Conservation (phyloP, 352 stramenopile species). For the Saprolegnia diclina region DNA sequence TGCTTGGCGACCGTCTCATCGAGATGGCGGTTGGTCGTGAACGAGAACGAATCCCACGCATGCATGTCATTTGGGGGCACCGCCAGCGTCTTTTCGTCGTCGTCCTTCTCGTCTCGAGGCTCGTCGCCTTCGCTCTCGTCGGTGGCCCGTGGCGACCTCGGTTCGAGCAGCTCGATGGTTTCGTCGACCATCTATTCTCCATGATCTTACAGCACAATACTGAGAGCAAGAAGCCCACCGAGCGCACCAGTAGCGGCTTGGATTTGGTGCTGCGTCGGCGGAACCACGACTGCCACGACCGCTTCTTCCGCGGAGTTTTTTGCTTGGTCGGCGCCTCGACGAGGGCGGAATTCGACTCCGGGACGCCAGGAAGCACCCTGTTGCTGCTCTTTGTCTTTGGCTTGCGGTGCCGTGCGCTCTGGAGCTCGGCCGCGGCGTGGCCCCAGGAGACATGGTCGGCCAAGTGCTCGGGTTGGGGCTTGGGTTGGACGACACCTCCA, state of each 20-base stretch:
- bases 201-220: no score
- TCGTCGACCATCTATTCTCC: not conserved
- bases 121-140: not conserved
- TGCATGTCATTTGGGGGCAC: constrained; percentile 1
- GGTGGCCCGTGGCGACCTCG: not conserved
- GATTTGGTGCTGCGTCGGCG: not conserved
- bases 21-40: constrained; percentile 20
- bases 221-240: not conserved
- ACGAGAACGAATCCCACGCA: constrained; percentile 24
- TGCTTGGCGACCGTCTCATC: constrained; percentile 32
- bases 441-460: constrained; percentile 12
- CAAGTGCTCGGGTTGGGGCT: not conserved
- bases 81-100: not conserved
- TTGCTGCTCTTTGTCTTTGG: constrained; percentile 13
- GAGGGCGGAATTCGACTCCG: not conserved
- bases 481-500: not conserved
- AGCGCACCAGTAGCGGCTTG: not conserved
- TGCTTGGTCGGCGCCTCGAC: constrained; percentile 31
- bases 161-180: not conserved
- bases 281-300: constrained; percentile 21
- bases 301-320: constrained; percentile 27
- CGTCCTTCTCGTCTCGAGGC: not conserved
- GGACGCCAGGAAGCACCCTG: constrained; percentile 21
- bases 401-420: not conserved
- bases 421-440: not conserved